phyloP scores from a whole-genome alignment of 768 basidiomycete species.

The Auricularia cornea region DNA sequence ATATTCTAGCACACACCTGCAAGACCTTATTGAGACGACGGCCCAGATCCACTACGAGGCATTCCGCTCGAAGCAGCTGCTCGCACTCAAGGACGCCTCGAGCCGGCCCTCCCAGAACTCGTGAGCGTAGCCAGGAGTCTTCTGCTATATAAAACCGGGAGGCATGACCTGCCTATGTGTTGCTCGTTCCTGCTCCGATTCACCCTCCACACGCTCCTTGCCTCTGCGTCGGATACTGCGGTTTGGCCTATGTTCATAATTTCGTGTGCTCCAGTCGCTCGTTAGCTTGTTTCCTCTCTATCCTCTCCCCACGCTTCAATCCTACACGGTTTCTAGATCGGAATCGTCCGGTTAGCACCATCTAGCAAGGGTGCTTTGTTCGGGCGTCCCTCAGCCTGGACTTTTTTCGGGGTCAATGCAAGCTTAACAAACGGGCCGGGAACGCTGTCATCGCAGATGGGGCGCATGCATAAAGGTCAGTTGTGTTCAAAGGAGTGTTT shows the following conservation, averaged over 20 bases:
- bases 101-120: slow-evolving; percentile 22
- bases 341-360: not conserved
- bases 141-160: not conserved
- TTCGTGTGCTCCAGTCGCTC: slow-evolving; percentile 1
- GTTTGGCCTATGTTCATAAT: not conserved
- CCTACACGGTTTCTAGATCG: not conserved
- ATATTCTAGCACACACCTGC: slow-evolving; percentile 74
- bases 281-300: not conserved
- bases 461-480: too few relatives aligned
- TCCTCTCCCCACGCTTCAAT: not conserved
- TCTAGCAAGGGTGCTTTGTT: not conserved
- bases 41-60: slow-evolving; percentile 99
- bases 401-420: not conserved
- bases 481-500: too few relatives aligned
- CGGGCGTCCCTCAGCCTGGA: too few relatives aligned
- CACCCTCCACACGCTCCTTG: not conserved
- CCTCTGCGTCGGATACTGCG: not conserved
- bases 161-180: not conserved
- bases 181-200: not conserved
- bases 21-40: slow-evolving; percentile 98
- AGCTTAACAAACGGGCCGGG: too few relatives aligned
- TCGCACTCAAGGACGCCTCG: slow-evolving; percentile 94
- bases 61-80: slow-evolving; percentile 96
- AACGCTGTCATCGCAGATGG: too few relatives aligned
- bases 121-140: not conserved